Evolutionary conservation across 441 rosid species (phyloP).

Genomic region (Aquilaria agallochum): DNA sequence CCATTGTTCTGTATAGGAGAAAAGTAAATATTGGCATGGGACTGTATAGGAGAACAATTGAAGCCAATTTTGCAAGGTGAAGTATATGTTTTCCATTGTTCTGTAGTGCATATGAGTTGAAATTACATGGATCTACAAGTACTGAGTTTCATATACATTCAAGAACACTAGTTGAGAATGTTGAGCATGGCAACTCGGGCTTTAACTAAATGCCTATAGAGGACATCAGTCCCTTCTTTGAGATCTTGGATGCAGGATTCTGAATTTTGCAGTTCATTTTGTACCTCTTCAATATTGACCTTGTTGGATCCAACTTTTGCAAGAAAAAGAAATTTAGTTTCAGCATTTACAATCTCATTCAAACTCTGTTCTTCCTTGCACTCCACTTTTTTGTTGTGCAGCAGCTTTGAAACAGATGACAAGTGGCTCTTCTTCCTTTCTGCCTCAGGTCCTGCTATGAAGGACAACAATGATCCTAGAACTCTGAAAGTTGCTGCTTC

Average conservation of each 20-base stretch:
- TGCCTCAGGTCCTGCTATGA: conserved; percentile 16
- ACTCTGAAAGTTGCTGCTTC: conserved; percentile 15
- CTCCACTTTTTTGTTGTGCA: conserved; percentile 16
- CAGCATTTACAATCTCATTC: conserved; percentile 29
- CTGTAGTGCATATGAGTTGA: no score
- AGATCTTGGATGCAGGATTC: conserved; percentile 44
- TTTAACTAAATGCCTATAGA: conserved; percentile 39
- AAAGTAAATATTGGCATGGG: no score
- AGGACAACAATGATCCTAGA: conserved; percentile 29
- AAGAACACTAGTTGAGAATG: conserved; percentile 9
- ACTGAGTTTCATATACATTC: not conserved
- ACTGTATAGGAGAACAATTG: no score
- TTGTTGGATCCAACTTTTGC: conserved; percentile 12
- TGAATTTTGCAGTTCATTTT: conserved; percentile 23
- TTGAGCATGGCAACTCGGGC: conserved; percentile 43
- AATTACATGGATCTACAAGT: no score
- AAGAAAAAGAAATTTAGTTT: conserved; percentile 19
- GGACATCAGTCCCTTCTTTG: conserved; percentile 30
- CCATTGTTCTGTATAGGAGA: no score
- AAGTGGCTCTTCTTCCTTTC: conserved; percentile 25
- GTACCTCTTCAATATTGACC: conserved; percentile 1
- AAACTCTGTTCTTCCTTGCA: conserved; percentile 13
- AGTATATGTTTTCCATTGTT: no score
- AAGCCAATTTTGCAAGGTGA: no score
- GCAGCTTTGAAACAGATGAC: conserved; percentile 33